Evolutionary conservation across 1,139 yeast species (phyloP).

Genomic region (Kodamaea arcana): DNA sequence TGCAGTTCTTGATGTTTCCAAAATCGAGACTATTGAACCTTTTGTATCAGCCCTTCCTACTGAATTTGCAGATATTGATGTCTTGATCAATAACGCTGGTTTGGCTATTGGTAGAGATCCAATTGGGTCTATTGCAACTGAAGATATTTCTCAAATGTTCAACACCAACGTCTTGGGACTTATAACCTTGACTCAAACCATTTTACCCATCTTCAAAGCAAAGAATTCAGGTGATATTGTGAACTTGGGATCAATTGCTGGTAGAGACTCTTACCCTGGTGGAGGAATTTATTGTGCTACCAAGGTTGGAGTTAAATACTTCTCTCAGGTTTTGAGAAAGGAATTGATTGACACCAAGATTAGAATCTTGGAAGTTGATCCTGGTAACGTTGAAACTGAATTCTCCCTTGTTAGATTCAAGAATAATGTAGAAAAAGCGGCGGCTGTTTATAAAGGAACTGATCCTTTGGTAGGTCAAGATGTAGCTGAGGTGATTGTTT

Average conservation of each 20-base stretch:
- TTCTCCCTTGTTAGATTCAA: constrained; percentile 72
- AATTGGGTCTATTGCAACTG: constrained; percentile 28
- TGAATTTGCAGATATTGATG: constrained; percentile 37
- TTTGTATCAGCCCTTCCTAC: constrained; percentile 29
- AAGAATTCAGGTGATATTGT: constrained; percentile 72
- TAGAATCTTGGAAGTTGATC: constrained; percentile 79
- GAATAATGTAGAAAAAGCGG: constrained; percentile 68
- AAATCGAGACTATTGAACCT: constrained; percentile 30
- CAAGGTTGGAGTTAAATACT: constrained; percentile 76
- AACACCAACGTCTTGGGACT: constrained; percentile 41
- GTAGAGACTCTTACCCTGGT: constrained; percentile 81
- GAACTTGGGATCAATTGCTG: constrained; percentile 84
- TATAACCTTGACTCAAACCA: constrained; percentile 37
- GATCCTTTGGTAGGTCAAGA: constrained; percentile 75
- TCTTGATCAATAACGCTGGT: constrained; percentile 42
- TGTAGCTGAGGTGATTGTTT: constrained; percentile 77
- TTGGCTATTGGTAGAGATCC: constrained; percentile 40
- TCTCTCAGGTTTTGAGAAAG: constrained; percentile 71
- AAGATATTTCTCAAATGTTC: constrained; percentile 37
- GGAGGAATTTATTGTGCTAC: constrained; percentile 90
- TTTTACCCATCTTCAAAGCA: constrained; percentile 40
- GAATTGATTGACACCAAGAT: constrained; percentile 70
- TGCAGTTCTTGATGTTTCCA: constrained; percentile 32
- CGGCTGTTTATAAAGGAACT: constrained; percentile 66
- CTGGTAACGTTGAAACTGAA: constrained; percentile 88